Base-by-base conservation (phyloP, 306 rosid species). In the Sicyos baderoa region DNA sequence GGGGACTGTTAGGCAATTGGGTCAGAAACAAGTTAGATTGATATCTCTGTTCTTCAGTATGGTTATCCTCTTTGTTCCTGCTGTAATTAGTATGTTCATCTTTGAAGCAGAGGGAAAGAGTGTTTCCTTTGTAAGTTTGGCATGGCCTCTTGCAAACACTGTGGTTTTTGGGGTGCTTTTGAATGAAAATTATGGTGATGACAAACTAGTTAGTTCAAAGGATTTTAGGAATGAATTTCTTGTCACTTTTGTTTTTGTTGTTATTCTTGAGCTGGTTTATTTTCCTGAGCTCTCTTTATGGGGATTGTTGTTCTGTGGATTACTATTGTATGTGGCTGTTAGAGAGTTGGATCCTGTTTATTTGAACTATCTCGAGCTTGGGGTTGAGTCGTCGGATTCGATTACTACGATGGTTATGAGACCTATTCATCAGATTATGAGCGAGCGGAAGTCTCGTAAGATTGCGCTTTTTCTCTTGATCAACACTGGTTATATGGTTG, bases 361-460 rank as follows among this genome's bases (percentile, higher is more conserved):
- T 18, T 77, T 75, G 1, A 32, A 51, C 52, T 72, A 82, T 77
- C 63, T 72, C 51, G 89, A 81, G 53, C 74, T 84, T 23, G 87
- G 86, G 47, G 79, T 79, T 56, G 96, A 66, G 70, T 83, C 87
- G 9, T 79, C 90, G 0, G 86, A 79, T 22, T 82, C 83, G 1
- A 76, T 78, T 11, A 69, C 71, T 55, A 71, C 79, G 40, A 72
- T 77, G 53, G 66, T 89, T 78, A 85, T 87, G 97, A 91, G 83
- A 80, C 95, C 96, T 19, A 23, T 87, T 8, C 79, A 75, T 51
- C 97, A 91, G 79, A 83, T 91, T 68, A 80, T 89, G 85, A 87
- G 95, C 1, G 96, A 92, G 87, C 90, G 96, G 86, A 92, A 89
- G 52, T 89, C 96, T 0, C 75, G 98, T 5, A 92, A 92, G 70